Evolutionary conservation across 139 green algal genomes (phyloP), one percentile per base, ranked within the genome.

Genomic region (Chloropicon primus): DNA sequence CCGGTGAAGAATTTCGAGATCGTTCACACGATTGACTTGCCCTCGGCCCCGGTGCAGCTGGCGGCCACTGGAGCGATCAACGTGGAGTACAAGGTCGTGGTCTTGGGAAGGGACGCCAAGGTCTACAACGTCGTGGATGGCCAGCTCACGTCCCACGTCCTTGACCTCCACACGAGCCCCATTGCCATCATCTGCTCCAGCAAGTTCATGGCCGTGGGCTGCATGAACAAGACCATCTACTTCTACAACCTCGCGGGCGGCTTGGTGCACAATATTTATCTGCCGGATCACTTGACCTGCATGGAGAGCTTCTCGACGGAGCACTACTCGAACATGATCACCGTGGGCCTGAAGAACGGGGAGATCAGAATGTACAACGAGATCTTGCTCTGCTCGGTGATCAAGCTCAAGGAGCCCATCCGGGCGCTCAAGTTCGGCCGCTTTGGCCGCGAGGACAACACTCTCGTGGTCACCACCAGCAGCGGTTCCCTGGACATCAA

Each of bases 351-450:
- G 25, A 75, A 89, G 41, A 62, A 62, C 17, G 86, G 86, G 22
- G 84, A 92, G 77, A 73, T 91, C n/a, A 81, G 89, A 1, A 54
- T 92, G 54, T 92, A 93, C 87, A 85, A 87, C 80, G 89, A 88
- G 23, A 89, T 88, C 81, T 17, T 80, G 26, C 83, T 93, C 29
- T 86, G 90, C 27, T 83, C 74, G 1, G 25, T 83, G 27, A 81
- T 85, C 79, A 74, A 41, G 22, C 62, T 81, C 0, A 72, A 73
- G 71, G 84, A 81, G 24, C 83, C 84, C 10, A 84, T 88, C 25
- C 84, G 75, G 1, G 87, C 74, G 2, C 74, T 93, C 71, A 82
- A 72, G 23, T 91, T 89, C 73, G 89, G 89, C 25, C 82, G 84
- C 0, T 91, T 90, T 74, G 89, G 86, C 1, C 83, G 89, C 0